Conservation (phyloP, 1,139 yeast species). For the Taphrina pruni region DNA sequence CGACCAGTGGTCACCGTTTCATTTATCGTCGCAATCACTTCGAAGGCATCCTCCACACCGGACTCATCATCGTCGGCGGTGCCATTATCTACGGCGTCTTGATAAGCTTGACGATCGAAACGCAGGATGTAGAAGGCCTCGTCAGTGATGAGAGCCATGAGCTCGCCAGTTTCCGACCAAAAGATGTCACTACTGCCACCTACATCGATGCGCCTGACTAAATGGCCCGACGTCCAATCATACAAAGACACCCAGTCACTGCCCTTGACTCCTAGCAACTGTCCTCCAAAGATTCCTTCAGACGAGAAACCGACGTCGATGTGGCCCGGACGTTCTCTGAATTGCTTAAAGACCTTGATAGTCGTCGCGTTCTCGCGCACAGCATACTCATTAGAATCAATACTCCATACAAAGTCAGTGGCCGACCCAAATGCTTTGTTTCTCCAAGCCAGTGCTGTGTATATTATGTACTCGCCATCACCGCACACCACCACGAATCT, state of each 20-base stretch:
- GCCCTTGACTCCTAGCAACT: constrained; percentile 76
- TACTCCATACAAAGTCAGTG: constrained; percentile 91
- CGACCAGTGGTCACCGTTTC: constrained; percentile 86
- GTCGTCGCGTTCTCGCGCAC: constrained; percentile 71
- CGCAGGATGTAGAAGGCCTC: constrained; percentile 82
- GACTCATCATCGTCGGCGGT: constrained; percentile 70
- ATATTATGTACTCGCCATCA: constrained; percentile 95
- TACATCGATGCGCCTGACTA: constrained; percentile 84
- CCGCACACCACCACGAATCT: constrained; percentile 95
- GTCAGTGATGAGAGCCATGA: constrained; percentile 75
- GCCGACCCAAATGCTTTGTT: constrained; percentile 92
- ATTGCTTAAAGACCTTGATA: constrained; percentile 78
- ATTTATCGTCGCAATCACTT: constrained; percentile 78
- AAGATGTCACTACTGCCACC: constrained; percentile 68
- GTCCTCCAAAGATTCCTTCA: constrained; percentile 84
- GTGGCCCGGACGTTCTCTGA: constrained; percentile 72
- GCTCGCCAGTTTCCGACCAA: constrained; percentile 95
- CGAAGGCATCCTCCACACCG: constrained; percentile 86
- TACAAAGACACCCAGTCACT: constrained; percentile 78
- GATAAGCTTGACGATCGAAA: constrained; percentile 71
- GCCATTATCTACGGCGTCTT: constrained; percentile 65
- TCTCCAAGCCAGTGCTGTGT: constrained; percentile 98
- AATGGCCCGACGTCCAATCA: constrained; percentile 87
- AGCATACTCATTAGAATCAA: constrained; percentile 86
- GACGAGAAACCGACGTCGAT: constrained; percentile 68